phyloP scores from a whole-genome alignment of 371 early-diverging fungal species.

The Actinomortierella ambigua region DNA sequence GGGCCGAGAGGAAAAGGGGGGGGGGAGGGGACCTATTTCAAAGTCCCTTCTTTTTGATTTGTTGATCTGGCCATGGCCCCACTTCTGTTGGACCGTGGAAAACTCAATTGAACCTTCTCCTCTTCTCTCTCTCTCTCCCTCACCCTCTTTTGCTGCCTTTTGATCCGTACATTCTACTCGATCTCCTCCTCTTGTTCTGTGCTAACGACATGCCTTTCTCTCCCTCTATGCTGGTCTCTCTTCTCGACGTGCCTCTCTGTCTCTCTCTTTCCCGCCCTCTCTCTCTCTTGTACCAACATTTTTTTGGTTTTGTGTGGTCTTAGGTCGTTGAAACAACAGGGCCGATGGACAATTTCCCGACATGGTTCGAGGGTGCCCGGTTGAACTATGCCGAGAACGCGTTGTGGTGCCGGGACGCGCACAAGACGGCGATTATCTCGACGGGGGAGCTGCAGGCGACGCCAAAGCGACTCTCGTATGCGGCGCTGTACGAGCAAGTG shows the following conservation, averaged over 20 bases:
- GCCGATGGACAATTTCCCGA: conserved; percentile 85
- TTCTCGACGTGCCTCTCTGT: neutral
- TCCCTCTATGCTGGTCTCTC: too few species aligned
- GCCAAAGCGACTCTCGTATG: conserved; percentile 68
- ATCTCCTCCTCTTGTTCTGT: too few species aligned
- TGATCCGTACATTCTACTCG: too few species aligned
- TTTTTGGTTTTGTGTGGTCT: neutral
- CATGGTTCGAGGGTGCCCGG: conserved; percentile 87
- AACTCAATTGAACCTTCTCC: neutral
- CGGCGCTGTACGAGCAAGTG: conserved; percentile 77
- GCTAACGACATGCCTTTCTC: too few species aligned
- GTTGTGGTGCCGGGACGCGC: conserved; percentile 65
- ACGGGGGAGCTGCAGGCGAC: conserved; percentile 53
- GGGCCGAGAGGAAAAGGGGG: too few species aligned
- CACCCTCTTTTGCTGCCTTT: too few species aligned
- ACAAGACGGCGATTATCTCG: conserved; percentile 77
- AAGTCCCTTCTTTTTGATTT: too few species aligned
- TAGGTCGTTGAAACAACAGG: conserved; percentile 68
- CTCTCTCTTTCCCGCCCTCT: neutral
- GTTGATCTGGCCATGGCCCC: too few species aligned
- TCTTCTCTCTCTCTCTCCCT: neutral
- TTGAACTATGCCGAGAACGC: conserved; percentile 95
- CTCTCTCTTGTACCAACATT: neutral
- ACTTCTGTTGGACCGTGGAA: neutral
- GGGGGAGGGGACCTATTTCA: too few species aligned